Percentiles rank a stretch among this genome's conserved stretches.
Conservation (phyloP, 2,329 filamentous ascomycete species). For the Ophiostoma ulmi region DNA sequence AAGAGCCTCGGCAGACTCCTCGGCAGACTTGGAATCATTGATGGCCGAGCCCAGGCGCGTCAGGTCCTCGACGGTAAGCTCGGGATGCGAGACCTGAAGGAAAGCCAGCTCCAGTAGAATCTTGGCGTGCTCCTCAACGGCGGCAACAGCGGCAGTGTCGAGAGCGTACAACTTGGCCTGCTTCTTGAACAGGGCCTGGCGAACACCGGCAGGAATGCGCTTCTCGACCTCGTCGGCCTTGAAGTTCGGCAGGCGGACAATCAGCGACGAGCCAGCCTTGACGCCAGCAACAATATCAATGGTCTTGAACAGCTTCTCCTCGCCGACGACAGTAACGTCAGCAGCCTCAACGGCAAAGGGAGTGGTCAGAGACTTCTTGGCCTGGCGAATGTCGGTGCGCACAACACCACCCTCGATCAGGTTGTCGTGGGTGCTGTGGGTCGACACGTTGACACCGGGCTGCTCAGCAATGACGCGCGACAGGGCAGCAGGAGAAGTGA, state of each 20-base stretch:
- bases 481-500: constrained; percentile 57
- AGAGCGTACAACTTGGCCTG: constrained; percentile 67
- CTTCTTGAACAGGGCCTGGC: constrained; percentile 66
- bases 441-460: constrained; percentile 57
- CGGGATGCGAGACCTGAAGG: constrained; percentile 67
- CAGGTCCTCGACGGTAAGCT: constrained; percentile 56
- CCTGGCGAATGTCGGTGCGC: constrained; percentile 79
- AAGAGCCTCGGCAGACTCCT: constrained; percentile 56
- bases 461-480: constrained; percentile 64
- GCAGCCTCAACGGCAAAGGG: constrained; percentile 76
- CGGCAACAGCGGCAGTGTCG: constrained; percentile 63
- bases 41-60: constrained; percentile 59
- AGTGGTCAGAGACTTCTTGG: constrained; percentile 60
- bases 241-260: constrained; percentile 70
- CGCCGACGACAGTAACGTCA: constrained; percentile 71
- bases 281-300: constrained; percentile 68
- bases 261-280: constrained; percentile 64
- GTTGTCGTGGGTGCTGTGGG: constrained; percentile 61
- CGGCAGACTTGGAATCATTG: constrained; percentile 46
- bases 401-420: constrained; percentile 70
- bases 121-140: constrained; percentile 60
- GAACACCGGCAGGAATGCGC: constrained; percentile 65
- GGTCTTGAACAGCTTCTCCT: constrained; percentile 72
- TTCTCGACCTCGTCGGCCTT: constrained; percentile 90
- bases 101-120: constrained; percentile 77